phyloP scores from a whole-genome alignment of 768 basidiomycete genomes.

The Filobasidium floriforme region DNA sequence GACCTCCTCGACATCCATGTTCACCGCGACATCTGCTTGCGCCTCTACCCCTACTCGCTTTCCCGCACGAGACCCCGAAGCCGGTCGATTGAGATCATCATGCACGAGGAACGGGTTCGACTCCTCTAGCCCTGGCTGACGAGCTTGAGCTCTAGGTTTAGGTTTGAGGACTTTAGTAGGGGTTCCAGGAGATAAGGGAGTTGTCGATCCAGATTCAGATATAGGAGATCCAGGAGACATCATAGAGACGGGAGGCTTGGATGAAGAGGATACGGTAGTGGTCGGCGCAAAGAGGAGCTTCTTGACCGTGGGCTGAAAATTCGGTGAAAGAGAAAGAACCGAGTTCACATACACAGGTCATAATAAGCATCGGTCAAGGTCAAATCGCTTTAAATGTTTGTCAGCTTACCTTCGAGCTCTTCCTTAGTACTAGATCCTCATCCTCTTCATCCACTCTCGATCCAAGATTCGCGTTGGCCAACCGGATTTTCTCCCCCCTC shows the following conservation, averaged over 20 bases:
- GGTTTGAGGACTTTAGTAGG: not conserved
- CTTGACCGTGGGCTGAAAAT: too few species aligned
- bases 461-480: conserved; percentile 22
- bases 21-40: not conserved
- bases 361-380: too few species aligned
- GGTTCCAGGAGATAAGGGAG: not conserved
- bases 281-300: too few species aligned
- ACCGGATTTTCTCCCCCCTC: conserved; percentile 29
- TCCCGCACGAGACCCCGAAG: too few species aligned
- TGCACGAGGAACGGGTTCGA: not conserved
- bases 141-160: not conserved
- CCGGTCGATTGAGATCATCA: not conserved
- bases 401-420: too few species aligned
- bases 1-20: not conserved
- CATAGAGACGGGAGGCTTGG: too few species aligned
- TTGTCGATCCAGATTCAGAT: too few species aligned
- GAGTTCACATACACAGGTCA: too few species aligned
- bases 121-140: not conserved
- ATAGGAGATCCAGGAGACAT: too few species aligned
- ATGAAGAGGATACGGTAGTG: too few species aligned
- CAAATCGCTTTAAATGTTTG: too few species aligned
- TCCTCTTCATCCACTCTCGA: not conserved
- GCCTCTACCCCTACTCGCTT: not conserved
- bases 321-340: too few species aligned
- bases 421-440: not conserved